phyloP scores from a whole-genome alignment of 139 green algal genomes.

The Pycnococcus provasolii region DNA sequence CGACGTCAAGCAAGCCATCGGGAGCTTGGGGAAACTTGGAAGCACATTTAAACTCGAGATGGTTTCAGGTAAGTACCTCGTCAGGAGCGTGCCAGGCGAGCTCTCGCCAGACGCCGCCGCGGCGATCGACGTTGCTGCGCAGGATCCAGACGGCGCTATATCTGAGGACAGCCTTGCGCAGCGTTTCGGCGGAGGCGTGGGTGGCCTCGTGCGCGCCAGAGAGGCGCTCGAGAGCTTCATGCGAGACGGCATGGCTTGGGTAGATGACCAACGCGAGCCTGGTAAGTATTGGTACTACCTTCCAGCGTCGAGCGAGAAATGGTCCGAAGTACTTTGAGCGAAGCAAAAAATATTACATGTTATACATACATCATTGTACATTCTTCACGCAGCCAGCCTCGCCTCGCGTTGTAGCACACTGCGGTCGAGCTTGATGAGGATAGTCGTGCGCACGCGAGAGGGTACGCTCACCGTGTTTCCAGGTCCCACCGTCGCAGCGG shows the following conservation, averaged over 20 bases:
- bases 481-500: not conserved
- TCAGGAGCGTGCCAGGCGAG: conserved; percentile 29
- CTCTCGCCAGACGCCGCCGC: conserved; percentile 17
- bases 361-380: not conserved
- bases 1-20: conserved; percentile 34
- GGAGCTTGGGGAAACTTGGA: conserved; percentile 25
- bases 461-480: conserved; percentile 28
- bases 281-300: too few relatives aligned
- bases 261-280: too few relatives aligned
- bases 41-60: too few relatives aligned
- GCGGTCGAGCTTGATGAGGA: conserved; percentile 79
- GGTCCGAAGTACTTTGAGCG: too few relatives aligned
- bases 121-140: not conserved
- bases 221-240: too few relatives aligned
- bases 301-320: too few relatives aligned
- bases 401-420: conserved; percentile 57
- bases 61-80: not conserved
- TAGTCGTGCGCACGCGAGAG: conserved; percentile 43
- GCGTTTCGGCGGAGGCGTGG: too few relatives aligned
- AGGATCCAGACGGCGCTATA: too few relatives aligned
- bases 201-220: too few relatives aligned
- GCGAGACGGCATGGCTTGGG: too few relatives aligned
- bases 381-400: conserved; percentile 28
- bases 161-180: too few relatives aligned
- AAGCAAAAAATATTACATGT: not conserved